Conservation (phyloP, 1,284 basidiomycete genomes). For the Boletus hoseneyae region DNA sequence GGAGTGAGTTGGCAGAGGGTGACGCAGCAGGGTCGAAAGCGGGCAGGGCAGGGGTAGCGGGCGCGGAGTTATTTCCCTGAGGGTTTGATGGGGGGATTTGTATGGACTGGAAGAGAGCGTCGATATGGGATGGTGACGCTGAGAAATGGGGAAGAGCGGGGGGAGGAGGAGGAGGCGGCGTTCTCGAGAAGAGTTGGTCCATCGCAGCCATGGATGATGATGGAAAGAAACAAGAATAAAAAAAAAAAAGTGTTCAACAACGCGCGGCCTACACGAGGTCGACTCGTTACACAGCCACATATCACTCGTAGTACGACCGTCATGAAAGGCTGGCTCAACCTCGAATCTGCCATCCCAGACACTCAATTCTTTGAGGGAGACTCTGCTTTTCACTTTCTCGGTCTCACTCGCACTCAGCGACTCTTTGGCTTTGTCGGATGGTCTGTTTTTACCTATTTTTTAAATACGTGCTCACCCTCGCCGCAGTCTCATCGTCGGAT, state of each 20-base stretch:
- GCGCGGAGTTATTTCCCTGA: conserved; percentile 43
- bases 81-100: neutral
- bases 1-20: conserved; percentile 37
- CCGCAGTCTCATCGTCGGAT: conserved; percentile 64
- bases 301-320: neutral
- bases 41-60: conserved; percentile 51
- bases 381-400: conserved; percentile 77
- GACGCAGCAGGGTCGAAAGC: conserved; percentile 42
- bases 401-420: conserved; percentile 73
- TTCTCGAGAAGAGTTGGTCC: conserved; percentile 13
- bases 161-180: conserved; percentile 14
- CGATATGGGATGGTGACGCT: neutral
- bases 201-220: conserved; percentile 6
- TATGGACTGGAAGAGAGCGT: conserved; percentile 19
- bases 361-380: conserved; percentile 79
- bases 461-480: too few species aligned
- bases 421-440: conserved; percentile 83
- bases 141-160: conserved; percentile 1
- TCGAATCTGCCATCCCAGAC: conserved; percentile 69
- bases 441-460: conserved; percentile 41
- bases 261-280: conserved; percentile 26
- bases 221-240: neutral
- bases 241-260: too few species aligned
- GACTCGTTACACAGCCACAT: neutral
- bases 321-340: conserved; percentile 63